Conservation (phyloP, 257 asterid genomes). For the Solanum sitiens region DNA sequence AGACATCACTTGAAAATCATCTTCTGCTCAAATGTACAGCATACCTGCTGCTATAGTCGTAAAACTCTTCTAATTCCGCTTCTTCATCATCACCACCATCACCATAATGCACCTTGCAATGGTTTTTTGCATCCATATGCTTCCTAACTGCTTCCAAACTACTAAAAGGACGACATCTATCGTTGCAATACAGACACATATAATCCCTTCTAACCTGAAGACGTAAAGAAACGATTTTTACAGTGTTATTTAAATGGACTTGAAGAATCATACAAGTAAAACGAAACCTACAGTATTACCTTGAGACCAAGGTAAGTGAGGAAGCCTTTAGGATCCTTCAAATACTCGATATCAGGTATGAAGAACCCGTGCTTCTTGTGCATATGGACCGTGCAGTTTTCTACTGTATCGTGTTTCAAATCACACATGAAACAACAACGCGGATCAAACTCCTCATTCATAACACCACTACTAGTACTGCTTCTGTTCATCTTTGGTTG, state of each 20-base stretch:
- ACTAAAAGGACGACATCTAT: slow-evolving; percentile 58
- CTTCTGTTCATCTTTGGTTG: slow-evolving; percentile 24
- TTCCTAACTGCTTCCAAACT: slow-evolving; percentile 77
- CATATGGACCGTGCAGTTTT: slow-evolving; percentile 83
- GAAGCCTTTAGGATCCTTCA: slow-evolving; percentile 86
- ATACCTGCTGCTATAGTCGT: slow-evolving; percentile 93
- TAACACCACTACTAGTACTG: slow-evolving; percentile 18
- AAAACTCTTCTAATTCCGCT: slow-evolving; percentile 85
- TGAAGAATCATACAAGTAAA: neutral
- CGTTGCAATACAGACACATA: slow-evolving; percentile 73
- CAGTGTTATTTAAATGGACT: neutral
- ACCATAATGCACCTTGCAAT: slow-evolving; percentile 88
- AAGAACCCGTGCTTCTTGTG: slow-evolving; percentile 86
- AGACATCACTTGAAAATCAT: neutral
- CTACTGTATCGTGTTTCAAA: slow-evolving; percentile 44
- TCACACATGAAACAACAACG: slow-evolving; percentile 88
- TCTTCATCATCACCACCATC: slow-evolving; percentile 91
- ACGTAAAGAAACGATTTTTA: neutral
- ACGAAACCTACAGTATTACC: slow-evolving; percentile 24
- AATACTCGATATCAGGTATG: slow-evolving; percentile 83
- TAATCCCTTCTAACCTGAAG: slow-evolving; percentile 69
- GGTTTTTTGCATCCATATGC: slow-evolving; percentile 91
- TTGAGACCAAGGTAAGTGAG: slow-evolving; percentile 72
- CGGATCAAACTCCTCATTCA: slow-evolving; percentile 55
- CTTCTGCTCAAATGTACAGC: neutral